Conservation (phyloP, 192 early-diverging fungal genomes). For the Backusella luteola region DNA sequence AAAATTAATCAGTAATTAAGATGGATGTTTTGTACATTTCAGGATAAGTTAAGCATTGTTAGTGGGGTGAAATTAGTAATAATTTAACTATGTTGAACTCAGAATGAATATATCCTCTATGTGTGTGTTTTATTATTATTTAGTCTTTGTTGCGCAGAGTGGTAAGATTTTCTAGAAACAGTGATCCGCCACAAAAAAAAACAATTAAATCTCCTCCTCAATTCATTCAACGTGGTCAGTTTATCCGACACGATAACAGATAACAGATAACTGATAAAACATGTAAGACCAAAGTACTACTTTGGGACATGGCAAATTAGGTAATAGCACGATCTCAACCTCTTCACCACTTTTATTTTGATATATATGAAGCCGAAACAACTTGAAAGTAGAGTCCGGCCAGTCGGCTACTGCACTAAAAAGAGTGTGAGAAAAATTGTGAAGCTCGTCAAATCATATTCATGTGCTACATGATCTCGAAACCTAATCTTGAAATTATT, state of each 20-base stretch:
- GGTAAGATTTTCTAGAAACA: neutral
- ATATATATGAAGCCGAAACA: neutral
- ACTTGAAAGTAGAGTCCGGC: neutral
- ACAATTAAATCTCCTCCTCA: neutral
- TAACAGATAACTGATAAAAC: neutral
- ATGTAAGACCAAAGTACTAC: neutral
- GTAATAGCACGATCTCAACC: neutral
- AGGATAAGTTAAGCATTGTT: neutral
- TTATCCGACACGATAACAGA: neutral
- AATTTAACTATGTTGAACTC: neutral
- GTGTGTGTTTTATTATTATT: neutral
- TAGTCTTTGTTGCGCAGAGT: neutral
- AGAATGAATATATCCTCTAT: neutral
- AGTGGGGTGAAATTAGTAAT: neutral
- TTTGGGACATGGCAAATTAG: neutral
- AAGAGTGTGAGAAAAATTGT: neutral
- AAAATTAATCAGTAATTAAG: neutral
- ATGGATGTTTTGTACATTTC: neutral
- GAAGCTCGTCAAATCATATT: neutral
- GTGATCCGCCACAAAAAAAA: neutral
- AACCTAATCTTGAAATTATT: neutral
- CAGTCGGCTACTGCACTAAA: neutral
- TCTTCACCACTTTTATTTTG: neutral
- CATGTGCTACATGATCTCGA: neutral
- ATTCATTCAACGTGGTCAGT: neutral